Evolutionary conservation across 2,329 filamentous ascomycete genomes (phyloP).

Genomic region (Atkinsonella hypoxylon): DNA sequence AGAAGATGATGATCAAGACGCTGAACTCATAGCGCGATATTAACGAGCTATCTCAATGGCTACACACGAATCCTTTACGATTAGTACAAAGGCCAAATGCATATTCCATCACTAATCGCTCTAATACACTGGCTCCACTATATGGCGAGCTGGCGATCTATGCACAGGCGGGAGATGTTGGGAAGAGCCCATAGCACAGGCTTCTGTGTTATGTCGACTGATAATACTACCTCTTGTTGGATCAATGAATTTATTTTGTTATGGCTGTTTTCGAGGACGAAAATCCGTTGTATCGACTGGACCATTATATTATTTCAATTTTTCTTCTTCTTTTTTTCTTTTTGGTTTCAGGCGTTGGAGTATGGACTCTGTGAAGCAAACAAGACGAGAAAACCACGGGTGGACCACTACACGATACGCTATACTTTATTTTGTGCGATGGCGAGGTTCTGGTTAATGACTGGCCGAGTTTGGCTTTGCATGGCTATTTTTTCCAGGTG

Average conservation of each 20-base stretch:
- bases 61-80: not conserved
- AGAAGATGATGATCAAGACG: slow-evolving; percentile 63
- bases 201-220: slow-evolving; percentile 1
- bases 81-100: not conserved
- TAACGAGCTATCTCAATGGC: slow-evolving; percentile 1
- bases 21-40: slow-evolving; percentile 34
- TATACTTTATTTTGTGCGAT: not conserved
- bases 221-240: slow-evolving; percentile 1
- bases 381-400: not conserved
- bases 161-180: not conserved
- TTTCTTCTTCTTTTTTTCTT: slow-evolving; percentile 6
- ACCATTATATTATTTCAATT: slow-evolving; percentile 3
- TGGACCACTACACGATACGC: not conserved
- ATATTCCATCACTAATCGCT: not conserved
- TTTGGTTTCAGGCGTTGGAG: slow-evolving; percentile 7
- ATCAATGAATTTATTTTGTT: not conserved
- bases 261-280: not conserved
- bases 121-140: not conserved
- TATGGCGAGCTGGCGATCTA: not conserved
- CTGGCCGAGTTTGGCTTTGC: not conserved
- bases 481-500: not conserved
- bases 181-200: not conserved
- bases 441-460: not conserved
- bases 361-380: not conserved
- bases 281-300: not conserved